Base-by-base conservation (phyloP, 2,329 filamentous ascomycete species). In the Mycosphaerella sp. region DNA sequence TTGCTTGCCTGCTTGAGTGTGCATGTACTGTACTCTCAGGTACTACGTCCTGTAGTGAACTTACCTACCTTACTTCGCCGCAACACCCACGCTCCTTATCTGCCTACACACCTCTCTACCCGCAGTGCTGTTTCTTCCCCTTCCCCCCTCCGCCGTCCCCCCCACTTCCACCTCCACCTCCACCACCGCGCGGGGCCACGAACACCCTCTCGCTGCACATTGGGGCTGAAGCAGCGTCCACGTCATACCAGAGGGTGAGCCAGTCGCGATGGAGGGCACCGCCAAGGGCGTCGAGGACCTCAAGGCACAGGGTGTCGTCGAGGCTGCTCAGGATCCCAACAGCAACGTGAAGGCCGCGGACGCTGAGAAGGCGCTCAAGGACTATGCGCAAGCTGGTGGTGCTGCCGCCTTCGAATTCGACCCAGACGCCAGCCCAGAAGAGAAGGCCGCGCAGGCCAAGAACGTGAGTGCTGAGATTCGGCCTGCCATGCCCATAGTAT, bases 331-430 rank as follows among this genome's bases (percentile, higher is more conserved):
- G 55, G 79, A 94, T 67, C 82, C 87, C 32, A 71, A 86, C 61
- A 86, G 78, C 66, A 73, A 71, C 40, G 79, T 89, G 58, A 80
- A 81, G 0, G 76, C 87, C 41, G 79, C 86, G 36, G 82, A 84
- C 57, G 87, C 87, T 28, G 79, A 95, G 71, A 77, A 80, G 60
- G 80, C 80, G 62, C 78, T 96, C 43, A 77, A 95, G 21, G 76
- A 87, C 48, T 84, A 95, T 68, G 88, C 87, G 60, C 81, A 78
- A 64, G 85, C 86, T 63, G 87, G 85, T 10, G 93, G 93, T 37
- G 81, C 86, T 18, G 74, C 84, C 27, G 90, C 89, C 57, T 93
- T 87, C 67, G 80, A 84, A 56, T 98, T 97, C 72, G 80, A 98
- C 66, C 89, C 93, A 0, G 73, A 95, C 74, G 90, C 89, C 37